Evolutionary conservation across 2,329 filamentous ascomycete genomes (phyloP).

Genomic region (Trichoderma sp.): DNA sequence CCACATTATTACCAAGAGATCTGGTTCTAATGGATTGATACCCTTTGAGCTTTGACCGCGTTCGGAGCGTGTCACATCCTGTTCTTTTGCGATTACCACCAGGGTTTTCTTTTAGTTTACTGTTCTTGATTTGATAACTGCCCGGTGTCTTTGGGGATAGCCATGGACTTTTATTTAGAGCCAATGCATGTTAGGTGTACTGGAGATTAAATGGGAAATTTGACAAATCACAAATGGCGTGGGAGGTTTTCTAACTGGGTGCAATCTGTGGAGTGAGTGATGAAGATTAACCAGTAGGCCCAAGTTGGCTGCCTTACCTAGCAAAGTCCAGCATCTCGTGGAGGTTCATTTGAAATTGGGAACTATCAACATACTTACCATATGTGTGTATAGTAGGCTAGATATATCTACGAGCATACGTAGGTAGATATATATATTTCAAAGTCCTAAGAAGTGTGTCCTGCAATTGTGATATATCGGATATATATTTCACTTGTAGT

Average conservation of each 20-base stretch:
- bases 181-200: constrained; percentile 16
- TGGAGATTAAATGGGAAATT: constrained; percentile 1
- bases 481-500: too few species aligned
- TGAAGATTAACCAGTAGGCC: neutral
- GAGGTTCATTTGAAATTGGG: neutral
- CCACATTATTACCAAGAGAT: neutral
- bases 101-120: neutral
- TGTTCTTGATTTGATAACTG: neutral
- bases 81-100: neutral
- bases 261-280: neutral
- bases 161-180: neutral
- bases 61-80: neutral
- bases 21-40: constrained; percentile 14
- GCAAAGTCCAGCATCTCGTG: neutral
- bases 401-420: neutral
- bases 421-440: neutral
- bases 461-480: neutral
- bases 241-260: neutral
- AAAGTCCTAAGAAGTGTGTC: neutral
- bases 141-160: neutral
- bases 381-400: neutral
- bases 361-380: neutral
- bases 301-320: neutral
- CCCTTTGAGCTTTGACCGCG: constrained; percentile 16
- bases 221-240: neutral